phyloP scores from a whole-genome alignment of 768 basidiomycete genomes.

The Kwoniella heveanensis region DNA sequence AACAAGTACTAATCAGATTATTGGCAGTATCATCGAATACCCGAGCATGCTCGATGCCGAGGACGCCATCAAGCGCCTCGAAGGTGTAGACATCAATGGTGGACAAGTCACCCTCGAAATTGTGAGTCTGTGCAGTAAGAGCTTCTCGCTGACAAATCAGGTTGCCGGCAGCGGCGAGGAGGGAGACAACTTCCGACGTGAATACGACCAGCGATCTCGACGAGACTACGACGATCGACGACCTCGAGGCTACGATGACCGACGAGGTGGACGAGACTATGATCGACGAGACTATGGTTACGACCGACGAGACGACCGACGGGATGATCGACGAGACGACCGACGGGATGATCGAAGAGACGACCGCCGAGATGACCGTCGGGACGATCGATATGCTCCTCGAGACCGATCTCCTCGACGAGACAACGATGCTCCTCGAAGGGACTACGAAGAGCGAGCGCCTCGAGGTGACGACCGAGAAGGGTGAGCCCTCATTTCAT shows the following conservation, averaged over 20 bases:
- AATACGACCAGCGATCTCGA: conserved; percentile 15
- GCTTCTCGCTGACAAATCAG: conserved; percentile 56
- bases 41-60: conserved; percentile 86
- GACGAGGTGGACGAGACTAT: conserved; percentile 57
- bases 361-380: conserved; percentile 51
- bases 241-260: conserved; percentile 45
- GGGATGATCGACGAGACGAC: conserved; percentile 25
- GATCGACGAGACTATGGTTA: conserved; percentile 31
- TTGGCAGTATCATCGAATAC: conserved; percentile 81
- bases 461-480: conserved; percentile 13
- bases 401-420: conserved; percentile 48
- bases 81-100: conserved; percentile 74
- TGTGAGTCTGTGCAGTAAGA: conserved; percentile 53
- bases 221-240: conserved; percentile 36
- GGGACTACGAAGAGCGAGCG: conserved; percentile 49
- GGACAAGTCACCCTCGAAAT: conserved; percentile 41
- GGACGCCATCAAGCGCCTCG: conserved; percentile 82
- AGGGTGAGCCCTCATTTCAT: conserved; percentile 12
- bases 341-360: conserved; percentile 26
- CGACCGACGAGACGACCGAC: conserved; percentile 27
- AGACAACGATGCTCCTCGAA: conserved; percentile 38
- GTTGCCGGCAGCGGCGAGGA: conserved; percentile 25
- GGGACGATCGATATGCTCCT: conserved; percentile 27
- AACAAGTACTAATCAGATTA: conserved; percentile 9
- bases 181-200: conserved; percentile 13